A percentile compares a stretch with the other conserved stretches of the same genome.
Conservation (phyloP, 495 filamentous ascomycete species). For the Melanomma pulvis-pyrius region DNA sequence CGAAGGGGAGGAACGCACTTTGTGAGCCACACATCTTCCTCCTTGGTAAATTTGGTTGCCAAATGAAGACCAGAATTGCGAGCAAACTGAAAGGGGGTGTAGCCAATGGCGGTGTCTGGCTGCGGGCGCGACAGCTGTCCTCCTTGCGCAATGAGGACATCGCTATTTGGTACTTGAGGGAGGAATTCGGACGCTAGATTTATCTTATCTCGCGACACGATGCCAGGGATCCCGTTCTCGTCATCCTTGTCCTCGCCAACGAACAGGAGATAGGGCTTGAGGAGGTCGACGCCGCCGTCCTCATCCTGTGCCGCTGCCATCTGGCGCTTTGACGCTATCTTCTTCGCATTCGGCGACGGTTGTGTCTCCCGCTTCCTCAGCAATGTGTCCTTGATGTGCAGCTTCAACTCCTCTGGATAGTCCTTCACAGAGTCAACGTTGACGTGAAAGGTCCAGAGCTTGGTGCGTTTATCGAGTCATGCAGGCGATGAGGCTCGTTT, state of each 20-base stretch:
- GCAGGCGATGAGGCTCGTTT: conserved; percentile 14
- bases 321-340: conserved; percentile 24
- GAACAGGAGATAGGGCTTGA: conserved; percentile 24
- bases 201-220: conserved; percentile 21
- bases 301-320: conserved; percentile 21
- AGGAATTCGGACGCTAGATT: conserved; percentile 25
- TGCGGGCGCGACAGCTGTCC: conserved; percentile 17
- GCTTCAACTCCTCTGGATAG: conserved; percentile 21
- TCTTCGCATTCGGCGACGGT: conserved; percentile 21
- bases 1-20: conserved; percentile 21
- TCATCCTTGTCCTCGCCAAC: conserved; percentile 22
- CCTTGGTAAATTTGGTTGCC: conserved; percentile 16
- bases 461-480: conserved; percentile 17
- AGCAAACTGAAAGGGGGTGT: conserved; percentile 21
- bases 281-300: conserved; percentile 19
- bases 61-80: conserved; percentile 18
- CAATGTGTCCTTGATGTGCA: conserved; percentile 20
- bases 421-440: conserved; percentile 22
- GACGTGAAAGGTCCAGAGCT: conserved; percentile 23
- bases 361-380: conserved; percentile 22
- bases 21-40: conserved; percentile 23
- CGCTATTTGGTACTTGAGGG: conserved; percentile 15
- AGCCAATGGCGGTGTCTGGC: conserved; percentile 20
- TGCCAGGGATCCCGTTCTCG: conserved; percentile 17
- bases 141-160: conserved; percentile 24